Evolutionary conservation across 805 yeast species (phyloP).

Genomic region (Pichia membranifaciens): DNA sequence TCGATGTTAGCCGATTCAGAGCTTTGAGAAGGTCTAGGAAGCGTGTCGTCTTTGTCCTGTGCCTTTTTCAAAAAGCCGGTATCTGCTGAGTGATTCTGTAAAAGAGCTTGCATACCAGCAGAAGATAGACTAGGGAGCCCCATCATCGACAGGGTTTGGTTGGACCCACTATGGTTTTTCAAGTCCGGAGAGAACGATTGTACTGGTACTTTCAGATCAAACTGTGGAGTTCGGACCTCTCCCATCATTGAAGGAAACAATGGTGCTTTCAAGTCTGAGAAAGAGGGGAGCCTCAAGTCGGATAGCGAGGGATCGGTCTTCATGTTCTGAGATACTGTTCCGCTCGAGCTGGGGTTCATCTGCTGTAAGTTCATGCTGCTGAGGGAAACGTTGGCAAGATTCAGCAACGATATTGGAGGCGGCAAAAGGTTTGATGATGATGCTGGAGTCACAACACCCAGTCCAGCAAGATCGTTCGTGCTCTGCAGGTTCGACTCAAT

Average conservation of each 20-base stretch:
- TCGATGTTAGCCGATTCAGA: too few relatives aligned
- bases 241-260: background rate
- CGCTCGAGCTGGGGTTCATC: background rate
- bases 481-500: background rate
- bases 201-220: constrained; percentile 5
- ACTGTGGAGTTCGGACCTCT: constrained; percentile 7
- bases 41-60: too few relatives aligned
- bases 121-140: constrained; percentile 5
- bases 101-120: constrained; percentile 7
- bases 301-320: constrained; percentile 8
- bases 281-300: constrained; percentile 12
- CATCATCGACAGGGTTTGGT: background rate
- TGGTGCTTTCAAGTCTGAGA: constrained; percentile 11
- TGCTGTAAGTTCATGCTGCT: constrained; percentile 1
- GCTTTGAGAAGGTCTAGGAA: too few relatives aligned
- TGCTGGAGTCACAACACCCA: background rate
- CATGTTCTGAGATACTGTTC: background rate
- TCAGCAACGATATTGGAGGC: constrained; percentile 6
- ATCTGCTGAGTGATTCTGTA: background rate
- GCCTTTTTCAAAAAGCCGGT: too few relatives aligned
- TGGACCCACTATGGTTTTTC: background rate
- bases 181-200: constrained; percentile 6
- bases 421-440: background rate
- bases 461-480: background rate
- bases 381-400: constrained; percentile 10